Conservation (phyloP, 2,329 filamentous ascomycete genomes). For the Fusarium liriodendri region DNA sequence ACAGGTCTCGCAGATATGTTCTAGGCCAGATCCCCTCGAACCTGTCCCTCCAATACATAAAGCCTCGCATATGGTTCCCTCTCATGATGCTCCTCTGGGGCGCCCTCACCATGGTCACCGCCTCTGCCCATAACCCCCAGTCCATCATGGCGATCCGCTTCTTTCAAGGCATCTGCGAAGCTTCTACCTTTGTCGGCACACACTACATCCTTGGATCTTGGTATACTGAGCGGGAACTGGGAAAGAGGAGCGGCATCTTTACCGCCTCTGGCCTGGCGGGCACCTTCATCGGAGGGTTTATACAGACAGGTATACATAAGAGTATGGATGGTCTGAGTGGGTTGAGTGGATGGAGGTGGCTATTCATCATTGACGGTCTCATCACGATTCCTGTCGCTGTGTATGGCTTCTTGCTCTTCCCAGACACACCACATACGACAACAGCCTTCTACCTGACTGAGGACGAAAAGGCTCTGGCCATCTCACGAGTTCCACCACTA, state of each 20-base stretch:
- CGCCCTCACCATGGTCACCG: slow-evolving; percentile 68
- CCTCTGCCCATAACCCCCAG: slow-evolving; percentile 51
- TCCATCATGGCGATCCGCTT: slow-evolving; percentile 54
- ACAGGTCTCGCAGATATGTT: slow-evolving; percentile 48
- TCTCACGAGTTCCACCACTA: slow-evolving; percentile 53
- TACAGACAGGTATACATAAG: slow-evolving; percentile 70
- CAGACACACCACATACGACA: slow-evolving; percentile 59
- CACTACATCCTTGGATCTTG: slow-evolving; percentile 62
- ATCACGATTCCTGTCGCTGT: slow-evolving; percentile 52
- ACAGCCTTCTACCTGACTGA: slow-evolving; percentile 57
- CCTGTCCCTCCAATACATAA: slow-evolving; percentile 71
- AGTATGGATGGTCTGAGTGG: slow-evolving; percentile 59
- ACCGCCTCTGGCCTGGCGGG: slow-evolving; percentile 70
- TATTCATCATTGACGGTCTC: slow-evolving; percentile 77
- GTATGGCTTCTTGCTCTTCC: slow-evolving; percentile 51
- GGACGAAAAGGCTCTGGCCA: slow-evolving; percentile 57
- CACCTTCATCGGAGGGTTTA: slow-evolving; percentile 63
- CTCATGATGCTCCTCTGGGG: slow-evolving; percentile 74
- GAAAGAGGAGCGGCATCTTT: slow-evolving; percentile 73
- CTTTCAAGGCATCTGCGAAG: slow-evolving; percentile 53
- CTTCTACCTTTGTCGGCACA: slow-evolving; percentile 54
- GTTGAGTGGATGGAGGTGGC: slow-evolving; percentile 74
- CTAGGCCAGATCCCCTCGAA: slow-evolving; percentile 72
- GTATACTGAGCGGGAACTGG: slow-evolving; percentile 71
- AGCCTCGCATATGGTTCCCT: slow-evolving; percentile 73